phyloP scores from a whole-genome alignment of 805 yeast species.

The Candida parachauliodes region DNA sequence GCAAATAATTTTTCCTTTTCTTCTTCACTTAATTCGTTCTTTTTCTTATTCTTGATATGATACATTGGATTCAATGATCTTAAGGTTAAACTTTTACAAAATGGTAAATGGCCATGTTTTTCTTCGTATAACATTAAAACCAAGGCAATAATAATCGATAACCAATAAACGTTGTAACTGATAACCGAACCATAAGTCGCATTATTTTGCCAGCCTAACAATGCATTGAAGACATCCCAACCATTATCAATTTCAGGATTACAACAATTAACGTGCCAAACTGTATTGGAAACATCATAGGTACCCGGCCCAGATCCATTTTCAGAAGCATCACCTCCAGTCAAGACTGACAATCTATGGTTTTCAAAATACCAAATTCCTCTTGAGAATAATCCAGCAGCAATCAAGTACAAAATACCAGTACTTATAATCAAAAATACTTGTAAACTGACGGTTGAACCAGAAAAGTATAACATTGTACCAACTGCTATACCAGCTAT shows the following conservation, averaged over 20 bases:
- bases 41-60: constrained; percentile 65
- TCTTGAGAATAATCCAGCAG: constrained; percentile 91
- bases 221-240: constrained; percentile 95
- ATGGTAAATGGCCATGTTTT: constrained; percentile 77
- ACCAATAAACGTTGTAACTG: constrained; percentile 88
- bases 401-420: constrained; percentile 79
- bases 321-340: constrained; percentile 97
- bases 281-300: constrained; percentile 71
- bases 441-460: constrained; percentile 79
- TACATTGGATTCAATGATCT: constrained; percentile 65
- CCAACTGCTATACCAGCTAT: constrained; percentile 78
- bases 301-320: constrained; percentile 94
- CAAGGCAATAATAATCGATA: constrained; percentile 44
- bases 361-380: constrained; percentile 87
- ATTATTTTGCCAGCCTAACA: constrained; percentile 96
- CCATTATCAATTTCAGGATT: constrained; percentile 89
- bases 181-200: constrained; percentile 92
- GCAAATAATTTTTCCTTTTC: constrained; percentile 36
- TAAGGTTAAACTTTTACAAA: constrained; percentile 43
- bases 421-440: constrained; percentile 85
- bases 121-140: constrained; percentile 76
- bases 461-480: constrained; percentile 69
- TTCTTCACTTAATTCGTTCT: constrained; percentile 30
- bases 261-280: constrained; percentile 98
- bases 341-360: constrained; percentile 54